Conservation (phyloP, 805 yeast genomes). For the Yamadazyma nakazawae region DNA sequence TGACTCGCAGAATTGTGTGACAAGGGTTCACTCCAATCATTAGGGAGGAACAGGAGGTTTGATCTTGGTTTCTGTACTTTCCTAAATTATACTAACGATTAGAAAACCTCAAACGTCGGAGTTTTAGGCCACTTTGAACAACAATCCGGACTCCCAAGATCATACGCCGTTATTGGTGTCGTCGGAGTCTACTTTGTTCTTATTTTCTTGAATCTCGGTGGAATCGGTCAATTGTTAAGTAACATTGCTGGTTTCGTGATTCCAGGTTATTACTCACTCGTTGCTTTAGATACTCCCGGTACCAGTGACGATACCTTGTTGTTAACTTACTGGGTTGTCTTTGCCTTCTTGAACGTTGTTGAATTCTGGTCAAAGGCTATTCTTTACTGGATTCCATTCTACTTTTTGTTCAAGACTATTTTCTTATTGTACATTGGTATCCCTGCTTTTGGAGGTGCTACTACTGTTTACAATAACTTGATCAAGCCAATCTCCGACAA, state of each 20-base stretch:
- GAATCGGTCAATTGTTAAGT: constrained; percentile 89
- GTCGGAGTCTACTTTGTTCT: constrained; percentile 67
- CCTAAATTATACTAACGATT: constrained; percentile 2
- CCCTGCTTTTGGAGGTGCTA: constrained; percentile 88
- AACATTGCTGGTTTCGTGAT: constrained; percentile 87
- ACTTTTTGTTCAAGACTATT: constrained; percentile 89
- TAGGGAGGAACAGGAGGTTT: too few species aligned
- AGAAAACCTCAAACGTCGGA: constrained; percentile 31
- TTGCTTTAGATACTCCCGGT: constrained; percentile 72
- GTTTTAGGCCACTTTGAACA: constrained; percentile 37
- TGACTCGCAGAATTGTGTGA: background rate
- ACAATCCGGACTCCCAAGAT: constrained; percentile 67
- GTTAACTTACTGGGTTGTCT: constrained; percentile 98
- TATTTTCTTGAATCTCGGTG: constrained; percentile 87
- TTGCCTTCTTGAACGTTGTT: constrained; percentile 81
- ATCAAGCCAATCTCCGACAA: constrained; percentile 63
- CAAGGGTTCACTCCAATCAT: background rate
- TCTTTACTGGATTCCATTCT: constrained; percentile 93
- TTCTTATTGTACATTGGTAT: constrained; percentile 84
- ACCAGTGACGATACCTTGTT: constrained; percentile 80
- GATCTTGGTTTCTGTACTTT: too few species aligned
- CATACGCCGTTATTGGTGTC: constrained; percentile 72
- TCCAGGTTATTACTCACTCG: constrained; percentile 85
- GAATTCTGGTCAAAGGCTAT: constrained; percentile 96
- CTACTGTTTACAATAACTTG: constrained; percentile 57